Percentiles rank a stretch among this genome's conserved stretches.
phyloP scores from a whole-genome alignment of 768 basidiomycete species.

The Leccinum ochraceum region DNA sequence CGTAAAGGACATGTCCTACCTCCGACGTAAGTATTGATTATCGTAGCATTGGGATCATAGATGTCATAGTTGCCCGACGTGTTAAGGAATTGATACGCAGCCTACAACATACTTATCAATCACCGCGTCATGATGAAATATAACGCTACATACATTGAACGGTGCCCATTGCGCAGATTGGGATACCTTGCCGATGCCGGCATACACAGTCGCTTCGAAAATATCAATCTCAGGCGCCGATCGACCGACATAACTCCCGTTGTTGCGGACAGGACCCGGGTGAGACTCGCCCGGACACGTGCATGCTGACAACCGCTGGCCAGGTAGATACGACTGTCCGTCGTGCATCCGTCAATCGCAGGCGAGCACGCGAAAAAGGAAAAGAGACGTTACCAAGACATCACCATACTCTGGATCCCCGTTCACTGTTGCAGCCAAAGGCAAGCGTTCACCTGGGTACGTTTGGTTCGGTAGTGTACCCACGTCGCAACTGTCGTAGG shows the following conservation, averaged over 20 bases:
- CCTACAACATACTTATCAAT: conserved; percentile 28
- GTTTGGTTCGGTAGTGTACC: conserved; percentile 82
- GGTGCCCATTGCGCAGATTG: conserved; percentile 53
- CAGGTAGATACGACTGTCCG: conserved; percentile 47
- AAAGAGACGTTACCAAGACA: conserved; percentile 23
- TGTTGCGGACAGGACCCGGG: conserved; percentile 50
- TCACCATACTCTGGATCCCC: conserved; percentile 38
- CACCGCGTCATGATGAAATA: not conserved
- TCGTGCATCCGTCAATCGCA: conserved; percentile 6
- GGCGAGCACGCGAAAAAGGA: not conserved
- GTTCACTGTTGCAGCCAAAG: conserved; percentile 42
- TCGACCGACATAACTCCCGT: conserved; percentile 54
- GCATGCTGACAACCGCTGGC: conserved; percentile 58
- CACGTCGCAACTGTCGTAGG: conserved; percentile 67
- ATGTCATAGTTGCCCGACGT: conserved; percentile 36
- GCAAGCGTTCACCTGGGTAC: conserved; percentile 42
- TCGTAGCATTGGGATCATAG: conserved; percentile 37
- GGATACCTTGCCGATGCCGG: conserved; percentile 45
- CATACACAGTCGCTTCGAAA: conserved; percentile 48
- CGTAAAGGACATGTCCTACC: conserved; percentile 24
- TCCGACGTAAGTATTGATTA: conserved; percentile 47
- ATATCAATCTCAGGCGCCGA: conserved; percentile 63
- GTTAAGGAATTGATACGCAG: conserved; percentile 45
- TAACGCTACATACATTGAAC: conserved; percentile 29
- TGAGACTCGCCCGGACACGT: conserved; percentile 60